Percentiles rank a stretch among this genome's conserved stretches.
Evolutionary conservation across 1,284 basidiomycete genomes (phyloP).

Genomic region (Cronartium ribicola): DNA sequence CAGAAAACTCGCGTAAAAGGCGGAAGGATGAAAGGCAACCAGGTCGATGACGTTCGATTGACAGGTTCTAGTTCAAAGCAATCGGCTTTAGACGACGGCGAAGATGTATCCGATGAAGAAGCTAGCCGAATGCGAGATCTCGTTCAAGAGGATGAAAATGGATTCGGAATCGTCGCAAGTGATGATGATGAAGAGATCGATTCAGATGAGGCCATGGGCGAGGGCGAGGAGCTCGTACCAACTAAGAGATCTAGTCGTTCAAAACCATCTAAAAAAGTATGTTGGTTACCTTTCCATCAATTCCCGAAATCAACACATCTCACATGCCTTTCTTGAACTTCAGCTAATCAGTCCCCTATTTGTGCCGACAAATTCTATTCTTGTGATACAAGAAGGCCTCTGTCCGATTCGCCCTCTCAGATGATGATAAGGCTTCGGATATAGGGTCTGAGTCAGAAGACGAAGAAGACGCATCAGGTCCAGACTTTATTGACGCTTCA

Average conservation of each 20-base stretch:
- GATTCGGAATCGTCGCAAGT: conserved; percentile 23
- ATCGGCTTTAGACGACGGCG: not conserved
- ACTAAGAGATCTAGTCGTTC: conserved; percentile 3
- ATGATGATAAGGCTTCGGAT: conserved; percentile 1
- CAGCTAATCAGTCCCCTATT: not conserved
- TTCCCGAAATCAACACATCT: too few relatives aligned
- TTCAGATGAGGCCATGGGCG: conserved; percentile 31
- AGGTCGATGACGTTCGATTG: conserved; percentile 30
- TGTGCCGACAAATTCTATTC: not conserved
- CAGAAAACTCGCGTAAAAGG: conserved; percentile 29
- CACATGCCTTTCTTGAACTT: too few relatives aligned
- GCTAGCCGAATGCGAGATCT: conserved; percentile 9
- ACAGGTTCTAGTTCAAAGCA: not conserved
- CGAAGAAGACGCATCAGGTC: conserved; percentile 9
- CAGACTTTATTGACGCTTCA: conserved; percentile 32
- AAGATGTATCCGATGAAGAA: conserved; percentile 6
- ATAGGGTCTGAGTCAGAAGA: conserved; percentile 8
- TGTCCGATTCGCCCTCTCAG: conserved; percentile 18
- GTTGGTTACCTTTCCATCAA: too few relatives aligned
- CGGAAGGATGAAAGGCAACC: conserved; percentile 25
- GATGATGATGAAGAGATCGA: conserved; percentile 38
- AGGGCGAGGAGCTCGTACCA: conserved; percentile 5
- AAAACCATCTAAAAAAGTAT: not conserved
- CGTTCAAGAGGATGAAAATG: conserved; percentile 20
- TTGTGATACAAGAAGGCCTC: not conserved